Conservation (phyloP, 2,329 filamentous ascomycete species). For the Cyanodermella asteris region DNA sequence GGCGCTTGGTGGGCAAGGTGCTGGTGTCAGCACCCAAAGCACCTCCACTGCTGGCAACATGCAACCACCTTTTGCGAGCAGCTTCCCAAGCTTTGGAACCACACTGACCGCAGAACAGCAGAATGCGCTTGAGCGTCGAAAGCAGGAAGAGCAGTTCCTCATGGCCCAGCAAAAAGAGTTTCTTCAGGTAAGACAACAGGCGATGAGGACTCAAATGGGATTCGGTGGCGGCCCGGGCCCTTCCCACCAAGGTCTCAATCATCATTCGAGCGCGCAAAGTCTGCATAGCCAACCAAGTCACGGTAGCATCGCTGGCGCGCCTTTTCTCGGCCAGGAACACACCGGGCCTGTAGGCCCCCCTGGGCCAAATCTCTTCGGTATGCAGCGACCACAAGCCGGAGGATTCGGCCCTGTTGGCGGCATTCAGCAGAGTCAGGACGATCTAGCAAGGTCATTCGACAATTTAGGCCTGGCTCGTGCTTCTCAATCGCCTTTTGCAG, state of each 20-base stretch:
- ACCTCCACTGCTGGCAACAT: slow-evolving; percentile 30
- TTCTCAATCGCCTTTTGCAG: slow-evolving; percentile 26
- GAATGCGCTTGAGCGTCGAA: slow-evolving; percentile 84
- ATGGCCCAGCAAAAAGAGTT: slow-evolving; percentile 94
- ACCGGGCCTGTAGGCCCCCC: slow-evolving; percentile 14
- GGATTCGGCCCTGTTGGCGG: slow-evolving; percentile 36
- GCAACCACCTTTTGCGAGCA: slow-evolving; percentile 73
- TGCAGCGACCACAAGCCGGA: slow-evolving; percentile 14
- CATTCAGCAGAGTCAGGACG: too few species aligned
- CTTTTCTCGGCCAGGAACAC: too few species aligned
- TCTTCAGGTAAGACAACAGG: slow-evolving; percentile 69
- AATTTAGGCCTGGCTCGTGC: slow-evolving; percentile 38
- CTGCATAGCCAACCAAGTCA: slow-evolving; percentile 94
- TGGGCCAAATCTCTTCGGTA: slow-evolving; percentile 15
- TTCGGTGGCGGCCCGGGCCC: slow-evolving; percentile 30
- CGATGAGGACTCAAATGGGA: slow-evolving; percentile 48
- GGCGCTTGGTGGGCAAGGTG: slow-evolving; percentile 16
- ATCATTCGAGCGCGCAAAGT: slow-evolving; percentile 87
- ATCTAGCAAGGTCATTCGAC: slow-evolving; percentile 41
- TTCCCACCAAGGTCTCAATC: slow-evolving; percentile 47
- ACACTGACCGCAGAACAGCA: slow-evolving; percentile 95
- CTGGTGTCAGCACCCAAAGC: slow-evolving; percentile 24
- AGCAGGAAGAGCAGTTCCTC: slow-evolving; percentile 93
- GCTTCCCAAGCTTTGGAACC: slow-evolving; percentile 89
- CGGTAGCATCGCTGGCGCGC: slow-evolving; percentile 74